Base-by-base conservation (phyloP, 2,329 filamentous ascomycete species). In the Fusarium sp. region DNA sequence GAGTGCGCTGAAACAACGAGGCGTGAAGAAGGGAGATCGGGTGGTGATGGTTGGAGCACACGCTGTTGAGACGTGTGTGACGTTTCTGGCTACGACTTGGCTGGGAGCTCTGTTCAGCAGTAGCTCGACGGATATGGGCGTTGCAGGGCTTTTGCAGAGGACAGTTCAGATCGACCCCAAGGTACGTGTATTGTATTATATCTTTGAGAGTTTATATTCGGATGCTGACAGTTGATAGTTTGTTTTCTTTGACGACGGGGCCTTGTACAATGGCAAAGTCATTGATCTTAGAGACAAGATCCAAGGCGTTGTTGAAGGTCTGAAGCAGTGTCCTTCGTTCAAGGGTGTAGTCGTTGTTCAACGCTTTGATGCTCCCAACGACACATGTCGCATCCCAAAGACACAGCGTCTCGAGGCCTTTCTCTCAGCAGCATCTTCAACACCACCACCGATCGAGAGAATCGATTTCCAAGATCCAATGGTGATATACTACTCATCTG, bases 91-190 rank as follows among this genome's bases (percentile, higher is more conserved):
- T 0, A 83, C 87, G 0, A 85, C 84, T 1, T 88, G 89, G 74
- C 70, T 95, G 1, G 92, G 92, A 0, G 92, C 82, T 1, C 74
- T 96, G 1, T 95, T 95, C 73, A 91, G 87, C 65, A 90, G 86
- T 43, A 89, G 85, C 49, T 91, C 88, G 7, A 94, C 92, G 0
- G 92, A 96, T 75, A 95, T 95, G 88, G 92, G 92, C 0, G 87
- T 89, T 12, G 88, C 88, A 61, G 92, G 91, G 0, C 84, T 96
- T 15, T 69, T 96, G 67, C 91, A 95, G 75, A 81, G 92, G 31
- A 80, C 91, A 25, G 77, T 88, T 44, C 91, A 95, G 78, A 87
- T 95, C 58, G 82, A 88, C 65, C 92, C 92, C 5, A 88, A 86
- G 78, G 82, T 84, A 63, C 49, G 77, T 38, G 4, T 25, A 7